Percentiles rank a stretch among this genome's conserved stretches.
phyloP scores from a whole-genome alignment of 352 stramenopile genomes.

The Phytophthora idaei region DNA sequence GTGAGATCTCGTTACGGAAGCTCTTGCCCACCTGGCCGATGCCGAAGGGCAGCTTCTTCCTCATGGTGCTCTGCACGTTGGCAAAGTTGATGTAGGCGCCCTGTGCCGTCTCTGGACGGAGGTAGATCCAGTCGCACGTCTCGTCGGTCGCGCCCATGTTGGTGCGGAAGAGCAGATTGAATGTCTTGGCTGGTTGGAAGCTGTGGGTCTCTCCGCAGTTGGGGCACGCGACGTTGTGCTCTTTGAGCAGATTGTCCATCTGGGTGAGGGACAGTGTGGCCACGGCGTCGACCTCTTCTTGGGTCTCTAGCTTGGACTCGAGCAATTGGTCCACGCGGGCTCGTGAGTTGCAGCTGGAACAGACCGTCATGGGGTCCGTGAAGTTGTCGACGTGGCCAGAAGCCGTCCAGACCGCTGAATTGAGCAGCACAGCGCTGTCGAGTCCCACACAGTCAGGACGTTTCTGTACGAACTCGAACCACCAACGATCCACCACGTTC shows the following conservation, averaged over 20 bases:
- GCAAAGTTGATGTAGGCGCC: constrained; percentile 99
- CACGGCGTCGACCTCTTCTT: constrained; percentile 55
- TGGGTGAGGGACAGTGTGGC: constrained; percentile 56
- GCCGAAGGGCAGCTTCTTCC: constrained; percentile 95
- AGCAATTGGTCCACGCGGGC: constrained; percentile 81
- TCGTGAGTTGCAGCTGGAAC: constrained; percentile 91
- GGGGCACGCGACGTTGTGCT: constrained; percentile 62
- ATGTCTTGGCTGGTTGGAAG: constrained; percentile 90
- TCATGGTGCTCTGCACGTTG: constrained; percentile 92
- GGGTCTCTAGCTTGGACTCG: constrained; percentile 48
- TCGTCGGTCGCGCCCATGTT: constrained; percentile 93
- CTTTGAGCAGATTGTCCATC: constrained; percentile 61
- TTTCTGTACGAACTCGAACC: constrained; percentile 95
- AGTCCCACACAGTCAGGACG: constrained; percentile 95
- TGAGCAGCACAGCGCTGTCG: constrained; percentile 96
- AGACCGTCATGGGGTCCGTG: constrained; percentile 98
- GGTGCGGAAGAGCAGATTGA: constrained; percentile 98
- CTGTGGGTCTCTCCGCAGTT: constrained; percentile 50
- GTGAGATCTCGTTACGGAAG: constrained; percentile 99
- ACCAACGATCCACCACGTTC: constrained; percentile 98
- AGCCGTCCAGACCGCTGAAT: constrained; percentile 94
- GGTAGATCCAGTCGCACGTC: constrained; percentile 91
- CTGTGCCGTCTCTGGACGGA: constrained; percentile 98
- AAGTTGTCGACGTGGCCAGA: constrained; percentile 98
- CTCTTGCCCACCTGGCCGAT: constrained; percentile 98